Evolutionary conservation across 1,284 basidiomycete species (phyloP), one percentile per base, ranked within the genome.

Genomic region (Megacollybia platyphylla): DNA sequence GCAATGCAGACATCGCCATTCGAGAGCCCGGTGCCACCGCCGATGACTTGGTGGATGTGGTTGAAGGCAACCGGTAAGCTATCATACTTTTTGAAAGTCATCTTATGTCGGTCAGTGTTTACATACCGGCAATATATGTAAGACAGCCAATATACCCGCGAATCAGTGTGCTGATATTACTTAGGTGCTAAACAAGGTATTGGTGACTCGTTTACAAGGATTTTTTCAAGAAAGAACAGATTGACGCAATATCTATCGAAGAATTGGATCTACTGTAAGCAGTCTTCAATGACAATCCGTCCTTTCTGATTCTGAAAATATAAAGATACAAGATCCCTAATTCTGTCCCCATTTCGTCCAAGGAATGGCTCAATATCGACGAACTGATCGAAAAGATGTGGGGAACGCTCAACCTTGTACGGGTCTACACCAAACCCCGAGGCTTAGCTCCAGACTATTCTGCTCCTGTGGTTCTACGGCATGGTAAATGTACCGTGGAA

Each of bases 201-300:
- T 48, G 53, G 38, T 17, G 27, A 24, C 20, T 39, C 9, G 5
- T 17, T 13, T 27, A 11, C 27, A 40, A 37, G 31, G 10, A 32
- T 30, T 50, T 54, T 49, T 48, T 36, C 43, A 37, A 55, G 55
- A 48, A 52, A 40, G 45, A 55, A 36, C 67, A 97, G 84, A 98
- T 98, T 56, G 94, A 98, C 59, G 91, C 87, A 13, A 94, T 98
- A 56, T 94, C 90, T 46, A 97, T 98, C 59, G 92, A 99, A 64
- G 96, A 99, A 63, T 78, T 99, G 34, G 93, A 98, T 62, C 73
- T 98, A 42, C 67, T 99, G 63, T 93, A 64, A 59, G 72, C 58
- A 20, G 18, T n/a, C 10, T 48, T 36, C 7, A 8, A 39, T 34
- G 15, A 26, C 35, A 38, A 13, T 9, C 17, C 11, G 10, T 36